phyloP scores from a whole-genome alignment of 345 rosid species.

The Litchi chinensis region DNA sequence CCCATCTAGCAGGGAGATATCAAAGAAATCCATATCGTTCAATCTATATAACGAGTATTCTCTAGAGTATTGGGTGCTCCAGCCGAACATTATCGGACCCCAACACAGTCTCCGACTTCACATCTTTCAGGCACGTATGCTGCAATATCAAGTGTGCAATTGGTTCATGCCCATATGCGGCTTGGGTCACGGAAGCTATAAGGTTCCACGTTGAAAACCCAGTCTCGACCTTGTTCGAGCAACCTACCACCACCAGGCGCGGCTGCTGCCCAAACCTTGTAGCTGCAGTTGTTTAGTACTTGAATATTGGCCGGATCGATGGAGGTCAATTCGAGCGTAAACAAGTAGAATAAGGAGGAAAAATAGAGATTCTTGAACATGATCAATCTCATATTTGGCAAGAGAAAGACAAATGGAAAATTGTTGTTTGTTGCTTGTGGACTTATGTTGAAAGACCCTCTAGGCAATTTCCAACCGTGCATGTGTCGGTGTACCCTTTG shows the following conservation, averaged over 20 bases:
- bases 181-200: not conserved
- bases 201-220: not conserved
- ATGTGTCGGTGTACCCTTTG: too few relatives aligned
- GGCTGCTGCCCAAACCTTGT: constrained; percentile 22
- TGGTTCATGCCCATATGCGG: constrained; percentile 29
- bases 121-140: constrained; percentile 4
- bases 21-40: too few relatives aligned
- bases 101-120: constrained; percentile 26
- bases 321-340: not conserved
- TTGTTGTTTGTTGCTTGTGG: too few relatives aligned
- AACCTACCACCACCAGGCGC: constrained; percentile 12
- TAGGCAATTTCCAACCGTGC: too few relatives aligned
- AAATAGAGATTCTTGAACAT: too few relatives aligned
- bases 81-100: constrained; percentile 16
- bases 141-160: constrained; percentile 17
- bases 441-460: too few relatives aligned
- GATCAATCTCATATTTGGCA: too few relatives aligned
- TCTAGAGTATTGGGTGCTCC: constrained; percentile 13
- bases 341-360: not conserved
- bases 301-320: not conserved
- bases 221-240: not conserved
- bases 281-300: too few relatives aligned
- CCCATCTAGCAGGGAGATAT: too few relatives aligned
- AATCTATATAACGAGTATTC: too few relatives aligned
- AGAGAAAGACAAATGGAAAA: too few relatives aligned